These are phyloP conservation scores for Tetradesmus lagerheimii DNA, from an alignment of 139 green algal genomes.

Conservation along the genomic window DNA sequence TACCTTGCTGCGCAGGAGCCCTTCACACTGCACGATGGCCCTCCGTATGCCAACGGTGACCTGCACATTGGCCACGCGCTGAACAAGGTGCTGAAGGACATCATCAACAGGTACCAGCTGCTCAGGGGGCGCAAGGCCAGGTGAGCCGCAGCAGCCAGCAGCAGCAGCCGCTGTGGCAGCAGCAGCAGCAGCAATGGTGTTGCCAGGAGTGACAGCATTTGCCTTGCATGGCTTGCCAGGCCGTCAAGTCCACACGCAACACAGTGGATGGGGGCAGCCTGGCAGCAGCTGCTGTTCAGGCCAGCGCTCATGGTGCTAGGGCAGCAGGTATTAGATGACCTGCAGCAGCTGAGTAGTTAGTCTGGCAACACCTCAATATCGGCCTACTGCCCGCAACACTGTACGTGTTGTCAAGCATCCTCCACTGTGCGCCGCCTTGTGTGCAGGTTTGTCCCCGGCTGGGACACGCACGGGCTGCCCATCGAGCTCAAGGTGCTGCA, in stretches of 20 bases:
- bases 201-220: not conserved
- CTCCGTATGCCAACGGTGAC: conserved; percentile 99
- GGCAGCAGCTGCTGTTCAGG: not conserved
- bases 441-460: conserved; percentile 91
- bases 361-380: not conserved
- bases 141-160: conserved; percentile 14
- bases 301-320: no score
- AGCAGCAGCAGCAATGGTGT: not conserved
- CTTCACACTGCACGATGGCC: conserved; percentile 98
- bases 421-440: not conserved
- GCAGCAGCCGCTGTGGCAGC: not conserved
- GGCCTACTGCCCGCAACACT: not conserved
- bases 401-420: no score
- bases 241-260: no score
- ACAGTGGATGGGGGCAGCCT: not conserved
- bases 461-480: conserved; percentile 98
- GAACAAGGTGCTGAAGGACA: conserved; percentile 99
- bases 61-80: conserved; percentile 98
- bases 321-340: not conserved
- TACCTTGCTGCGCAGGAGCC: conserved; percentile 60
- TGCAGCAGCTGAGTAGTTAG: not conserved
- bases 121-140: conserved; percentile 73
- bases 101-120: conserved; percentile 92
- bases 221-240: no score
- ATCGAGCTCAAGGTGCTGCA: conserved; percentile 99